Evolutionary conservation across 352 stramenopile genomes (phyloP).

Genomic region (Phytophthora meadii): DNA sequence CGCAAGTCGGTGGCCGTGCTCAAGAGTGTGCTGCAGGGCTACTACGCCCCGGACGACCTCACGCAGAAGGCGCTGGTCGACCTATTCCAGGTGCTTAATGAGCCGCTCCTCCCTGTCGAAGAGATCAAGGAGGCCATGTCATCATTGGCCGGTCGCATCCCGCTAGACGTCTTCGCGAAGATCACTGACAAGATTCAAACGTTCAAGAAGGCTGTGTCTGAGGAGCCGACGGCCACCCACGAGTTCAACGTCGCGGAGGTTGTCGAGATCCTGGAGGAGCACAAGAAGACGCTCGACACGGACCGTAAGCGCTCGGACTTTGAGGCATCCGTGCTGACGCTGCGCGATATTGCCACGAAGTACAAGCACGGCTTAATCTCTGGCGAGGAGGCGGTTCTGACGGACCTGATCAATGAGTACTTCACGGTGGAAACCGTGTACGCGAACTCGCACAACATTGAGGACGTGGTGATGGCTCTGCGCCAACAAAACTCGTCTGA

Average conservation of each 20-base stretch:
- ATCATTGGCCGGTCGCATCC: constrained; percentile 96
- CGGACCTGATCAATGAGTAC: constrained; percentile 85
- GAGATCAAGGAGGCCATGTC: constrained; percentile 98
- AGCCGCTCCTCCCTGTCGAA: constrained; percentile 85
- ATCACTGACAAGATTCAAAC: constrained; percentile 87
- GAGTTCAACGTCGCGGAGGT: constrained; percentile 69
- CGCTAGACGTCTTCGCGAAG: constrained; percentile 90
- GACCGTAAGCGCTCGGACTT: constrained; percentile 74
- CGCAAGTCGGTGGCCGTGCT: constrained; percentile 85
- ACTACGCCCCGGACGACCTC: constrained; percentile 86
- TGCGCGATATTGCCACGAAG: constrained; percentile 80
- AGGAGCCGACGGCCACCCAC: constrained; percentile 33
- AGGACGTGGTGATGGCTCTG: constrained; percentile 85
- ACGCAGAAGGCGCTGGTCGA: constrained; percentile 89
- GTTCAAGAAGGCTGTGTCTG: constrained; percentile 63
- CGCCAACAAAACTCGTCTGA: constrained; percentile 93
- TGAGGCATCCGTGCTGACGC: constrained; percentile 63
- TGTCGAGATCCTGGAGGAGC: constrained; percentile 63
- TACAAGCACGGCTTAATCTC: constrained; percentile 81
- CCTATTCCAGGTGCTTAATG: constrained; percentile 74
- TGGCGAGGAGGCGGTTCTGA: constrained; percentile 67
- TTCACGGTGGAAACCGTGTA: constrained; percentile 81
- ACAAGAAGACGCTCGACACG: constrained; percentile 64
- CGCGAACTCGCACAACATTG: constrained; percentile 79
- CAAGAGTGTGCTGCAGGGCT: constrained; percentile 95